Percentiles rank a stretch among this genome's conserved stretches.
Conservation (phyloP, 2,329 filamentous ascomycete genomes). For the Sporothrix curviconia region DNA sequence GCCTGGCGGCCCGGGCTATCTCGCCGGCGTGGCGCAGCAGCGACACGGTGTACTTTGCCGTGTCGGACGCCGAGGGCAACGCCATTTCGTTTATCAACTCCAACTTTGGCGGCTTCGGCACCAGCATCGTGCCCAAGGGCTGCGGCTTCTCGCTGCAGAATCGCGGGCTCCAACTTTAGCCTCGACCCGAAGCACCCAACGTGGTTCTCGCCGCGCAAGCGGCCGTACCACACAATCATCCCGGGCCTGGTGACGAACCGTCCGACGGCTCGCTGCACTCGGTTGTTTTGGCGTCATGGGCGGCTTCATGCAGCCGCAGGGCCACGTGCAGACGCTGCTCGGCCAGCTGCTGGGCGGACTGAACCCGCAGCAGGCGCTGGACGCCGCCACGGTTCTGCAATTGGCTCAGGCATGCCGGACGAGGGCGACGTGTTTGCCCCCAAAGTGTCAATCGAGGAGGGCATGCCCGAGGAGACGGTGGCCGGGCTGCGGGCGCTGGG, state of each 20-base stretch:
- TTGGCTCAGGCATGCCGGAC: slow-evolving; percentile 66
- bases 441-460: slow-evolving; percentile 75
- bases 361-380: slow-evolving; percentile 80
- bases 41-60: slow-evolving; percentile 92
- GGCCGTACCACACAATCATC: slow-evolving; percentile 97
- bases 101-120: slow-evolving; percentile 86
- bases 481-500: slow-evolving; percentile 63
- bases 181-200: slow-evolving; percentile 71
- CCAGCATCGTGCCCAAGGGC: slow-evolving; percentile 72
- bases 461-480: slow-evolving; percentile 62
- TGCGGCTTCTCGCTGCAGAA: slow-evolving; percentile 58
- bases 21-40: slow-evolving; percentile 74
- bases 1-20: slow-evolving; percentile 31
- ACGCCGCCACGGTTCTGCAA: slow-evolving; percentile 87
- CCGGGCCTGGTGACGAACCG: slow-evolving; percentile 80
- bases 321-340: slow-evolving; percentile 85
- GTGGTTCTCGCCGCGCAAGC: slow-evolving; percentile 68
- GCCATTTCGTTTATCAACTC: slow-evolving; percentile 96
- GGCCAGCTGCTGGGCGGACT: slow-evolving; percentile 80
- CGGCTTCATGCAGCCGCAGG: slow-evolving; percentile 97
- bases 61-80: slow-evolving; percentile 75
- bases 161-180: too few relatives aligned
- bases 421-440: slow-evolving; percentile 51
- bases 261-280: slow-evolving; percentile 68
- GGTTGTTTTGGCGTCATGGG: slow-evolving; percentile 96